Evolutionary conservation across 2,329 filamentous ascomycete genomes (phyloP), one percentile per base, ranked within the genome.

Genomic region (Monilinia vaccinii-corymbosi): DNA sequence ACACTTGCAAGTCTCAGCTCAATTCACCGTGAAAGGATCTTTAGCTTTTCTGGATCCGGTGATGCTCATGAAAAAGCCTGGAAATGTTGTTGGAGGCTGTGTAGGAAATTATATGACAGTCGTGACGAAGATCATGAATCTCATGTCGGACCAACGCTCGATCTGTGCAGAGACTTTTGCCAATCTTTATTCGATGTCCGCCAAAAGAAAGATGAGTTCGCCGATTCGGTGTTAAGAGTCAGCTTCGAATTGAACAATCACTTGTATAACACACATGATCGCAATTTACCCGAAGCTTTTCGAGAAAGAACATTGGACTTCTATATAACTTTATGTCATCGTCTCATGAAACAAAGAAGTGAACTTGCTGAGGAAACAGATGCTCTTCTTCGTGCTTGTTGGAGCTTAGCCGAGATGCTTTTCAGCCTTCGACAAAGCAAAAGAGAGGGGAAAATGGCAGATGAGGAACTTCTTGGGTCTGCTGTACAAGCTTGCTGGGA

Each of bases 181-280:
- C 91, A 96, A 73, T 83, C 91, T 0, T 77, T 97, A 13, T 97
- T 97, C 69, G 92, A 97, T 70, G 86, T 93, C 21, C 82, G 92
- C 44, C 81, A 87, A 62, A 85, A 85, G 64, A 85, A 87, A 56
- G 88, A 96, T 64, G 90, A 94, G 68, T 76, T 84, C 1, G 83
- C 88, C 0, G 93, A 97, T 72, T 96, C 92, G 0, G 87, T 97
- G 16, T 75, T 97, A 50, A 81, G 93, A 51, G 92, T 97, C 65
- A 96, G 90, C 75, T 96, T 96, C 71, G 93, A 97, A 75, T 79
- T 97, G 28, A 96, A 95, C 75, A 97, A 96, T 68, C 92, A 97
- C 72, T 79, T 97, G 2, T 97, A 93, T 75, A 96, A 93, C 70
- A 92, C 91, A 1, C 91, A 96, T 69, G 91, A 96, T 71, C 84